These are phyloP conservation scores for Mucor racemosus DNA, from an alignment of 371 early-diverging fungal species.

Conservation along the genomic window DNA sequence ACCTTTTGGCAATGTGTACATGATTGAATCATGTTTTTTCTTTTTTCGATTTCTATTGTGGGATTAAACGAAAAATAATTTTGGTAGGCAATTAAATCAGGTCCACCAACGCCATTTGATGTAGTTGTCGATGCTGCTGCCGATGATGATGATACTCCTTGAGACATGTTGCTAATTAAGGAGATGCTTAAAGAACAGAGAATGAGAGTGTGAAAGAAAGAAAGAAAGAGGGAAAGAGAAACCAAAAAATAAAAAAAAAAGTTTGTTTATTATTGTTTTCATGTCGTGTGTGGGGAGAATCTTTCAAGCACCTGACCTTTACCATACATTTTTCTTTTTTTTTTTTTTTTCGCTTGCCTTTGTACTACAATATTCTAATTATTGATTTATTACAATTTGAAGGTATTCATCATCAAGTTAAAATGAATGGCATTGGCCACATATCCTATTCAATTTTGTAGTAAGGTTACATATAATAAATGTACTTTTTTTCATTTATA, in stretches of 20 bases:
- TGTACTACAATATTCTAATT: not conserved
- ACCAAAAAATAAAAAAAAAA: not conserved
- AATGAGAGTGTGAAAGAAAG: not conserved
- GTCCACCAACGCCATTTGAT: not conserved
- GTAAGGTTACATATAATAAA: no score
- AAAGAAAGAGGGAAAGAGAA: not conserved
- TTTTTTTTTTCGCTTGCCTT: not conserved
- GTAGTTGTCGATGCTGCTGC: not conserved
- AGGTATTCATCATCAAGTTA: no score
- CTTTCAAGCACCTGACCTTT: slow-evolving; percentile 3
- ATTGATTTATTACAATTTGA: not conserved
- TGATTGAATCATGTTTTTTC: slow-evolving; percentile 33
- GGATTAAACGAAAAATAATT: slow-evolving; percentile 19
- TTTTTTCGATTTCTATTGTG: slow-evolving; percentile 25
- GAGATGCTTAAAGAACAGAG: not conserved
- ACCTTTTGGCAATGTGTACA: slow-evolving; percentile 65
- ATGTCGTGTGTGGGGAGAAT: slow-evolving; percentile 13
- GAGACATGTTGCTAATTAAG: slow-evolving; percentile 18
- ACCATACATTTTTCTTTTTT: slow-evolving; percentile 2
- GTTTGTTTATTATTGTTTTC: slow-evolving; percentile 7
- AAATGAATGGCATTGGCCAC: no score
- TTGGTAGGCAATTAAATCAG: slow-evolving; percentile 15
- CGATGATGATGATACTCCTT: slow-evolving; percentile 14
- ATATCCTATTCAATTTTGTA: no score
- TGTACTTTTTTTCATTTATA: not conserved